Percentiles rank a stretch among this genome's conserved stretches.
phyloP scores from a whole-genome alignment of 2,329 filamentous ascomycete species.

The Aspergillus niger region DNA sequence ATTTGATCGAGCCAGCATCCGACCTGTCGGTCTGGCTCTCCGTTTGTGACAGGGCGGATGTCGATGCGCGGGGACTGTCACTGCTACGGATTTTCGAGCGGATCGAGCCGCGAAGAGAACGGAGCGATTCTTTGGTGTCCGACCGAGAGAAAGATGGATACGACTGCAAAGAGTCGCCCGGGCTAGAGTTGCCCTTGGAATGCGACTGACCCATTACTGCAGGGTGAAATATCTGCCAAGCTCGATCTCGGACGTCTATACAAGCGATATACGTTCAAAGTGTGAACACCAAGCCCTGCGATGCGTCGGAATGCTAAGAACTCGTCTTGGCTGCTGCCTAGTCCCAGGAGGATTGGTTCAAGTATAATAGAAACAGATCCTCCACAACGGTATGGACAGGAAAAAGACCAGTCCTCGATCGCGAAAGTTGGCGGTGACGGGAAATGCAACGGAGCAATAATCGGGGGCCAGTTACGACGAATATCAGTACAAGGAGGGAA shows the following conservation, averaged over 20 bases:
- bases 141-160: slow-evolving; percentile 91
- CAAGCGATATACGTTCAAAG: slow-evolving; percentile 25
- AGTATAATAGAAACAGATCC: slow-evolving; percentile 24
- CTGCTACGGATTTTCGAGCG: slow-evolving; percentile 76
- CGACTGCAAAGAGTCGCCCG: slow-evolving; percentile 69
- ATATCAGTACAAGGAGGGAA: neutral
- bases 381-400: neutral
- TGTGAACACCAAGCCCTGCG: slow-evolving; percentile 26
- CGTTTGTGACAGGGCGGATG: slow-evolving; percentile 62
- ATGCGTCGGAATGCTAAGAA: slow-evolving; percentile 31
- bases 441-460: neutral
- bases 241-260: slow-evolving; percentile 27
- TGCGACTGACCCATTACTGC: slow-evolving; percentile 54
- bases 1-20: slow-evolving; percentile 75
- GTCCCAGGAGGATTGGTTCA: slow-evolving; percentile 10
- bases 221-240: slow-evolving; percentile 38
- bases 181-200: slow-evolving; percentile 58
- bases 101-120: slow-evolving; percentile 78
- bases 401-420: neutral
- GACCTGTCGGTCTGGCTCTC: slow-evolving; percentile 63
- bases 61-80: slow-evolving; percentile 80
- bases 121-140: slow-evolving; percentile 88
- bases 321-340: slow-evolving; percentile 28
- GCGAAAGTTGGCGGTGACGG: neutral
- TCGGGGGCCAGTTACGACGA: slow-evolving; percentile 3